A percentile compares a stretch with the other conserved stretches of the same genome.
Evolutionary conservation across 2,329 filamentous ascomycete species (phyloP).

Genomic region (Colletotrichum viniferum): DNA sequence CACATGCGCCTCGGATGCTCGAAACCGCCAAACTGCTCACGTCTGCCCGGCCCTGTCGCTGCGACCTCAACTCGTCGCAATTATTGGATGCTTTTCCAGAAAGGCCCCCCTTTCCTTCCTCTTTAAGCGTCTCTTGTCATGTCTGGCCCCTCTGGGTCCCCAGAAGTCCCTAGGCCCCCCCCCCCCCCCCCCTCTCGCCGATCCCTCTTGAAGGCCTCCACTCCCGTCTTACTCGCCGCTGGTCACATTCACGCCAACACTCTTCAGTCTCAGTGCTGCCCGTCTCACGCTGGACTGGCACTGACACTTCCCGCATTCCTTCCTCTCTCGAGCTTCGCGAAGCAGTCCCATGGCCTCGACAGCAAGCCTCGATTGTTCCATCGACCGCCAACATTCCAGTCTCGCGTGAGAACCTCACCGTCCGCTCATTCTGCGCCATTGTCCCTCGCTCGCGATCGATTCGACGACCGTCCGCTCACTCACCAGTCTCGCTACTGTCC

Average conservation of each 20-base stretch:
- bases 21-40: constrained; percentile 16
- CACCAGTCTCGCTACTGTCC: neutral
- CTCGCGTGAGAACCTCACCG: neutral
- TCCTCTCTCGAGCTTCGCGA: constrained; percentile 9
- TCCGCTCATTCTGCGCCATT: neutral
- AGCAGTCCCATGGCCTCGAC: constrained; percentile 10
- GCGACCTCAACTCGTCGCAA: neutral
- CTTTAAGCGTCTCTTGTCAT: neutral
- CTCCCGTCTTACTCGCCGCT: neutral
- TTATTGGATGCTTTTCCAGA: neutral
- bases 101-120: neutral
- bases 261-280: neutral
- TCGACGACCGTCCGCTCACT: neutral
- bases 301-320: neutral
- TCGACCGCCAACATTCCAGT: neutral
- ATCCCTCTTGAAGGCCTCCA: constrained; percentile 21
- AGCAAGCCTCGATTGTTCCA: neutral
- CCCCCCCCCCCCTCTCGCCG: neutral
- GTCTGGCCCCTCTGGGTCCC: neutral
- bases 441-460: neutral
- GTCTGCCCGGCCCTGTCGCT: neutral
- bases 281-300: neutral
- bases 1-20: constrained; percentile 3
- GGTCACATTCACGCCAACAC: neutral
- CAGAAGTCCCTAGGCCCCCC: neutral